Conservation (phyloP, 495 filamentous ascomycete genomes). For the Lentithecium fluviatile region DNA sequence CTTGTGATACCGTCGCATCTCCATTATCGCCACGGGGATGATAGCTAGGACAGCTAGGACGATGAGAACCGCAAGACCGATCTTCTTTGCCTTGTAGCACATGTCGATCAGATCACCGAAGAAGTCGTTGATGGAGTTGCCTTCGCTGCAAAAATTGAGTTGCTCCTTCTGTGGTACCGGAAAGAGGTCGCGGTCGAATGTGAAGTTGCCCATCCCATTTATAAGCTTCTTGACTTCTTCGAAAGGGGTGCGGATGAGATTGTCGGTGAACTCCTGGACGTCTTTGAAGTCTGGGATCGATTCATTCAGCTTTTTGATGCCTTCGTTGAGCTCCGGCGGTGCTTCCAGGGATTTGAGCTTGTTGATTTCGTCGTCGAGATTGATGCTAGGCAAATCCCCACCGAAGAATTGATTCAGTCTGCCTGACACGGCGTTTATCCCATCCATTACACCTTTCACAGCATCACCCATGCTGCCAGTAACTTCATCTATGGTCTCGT, state of each 20-base stretch:
- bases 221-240: constrained; percentile 68
- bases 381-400: constrained; percentile 50
- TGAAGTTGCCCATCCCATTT: constrained; percentile 65
- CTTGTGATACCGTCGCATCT: constrained; percentile 73
- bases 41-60: constrained; percentile 69
- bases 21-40: constrained; percentile 73
- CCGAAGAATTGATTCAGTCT: constrained; percentile 46
- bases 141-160: constrained; percentile 83
- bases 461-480: constrained; percentile 59
- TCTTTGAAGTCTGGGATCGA: constrained; percentile 80
- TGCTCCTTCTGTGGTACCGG: constrained; percentile 77
- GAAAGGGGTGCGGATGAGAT: constrained; percentile 73
- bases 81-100: constrained; percentile 60
- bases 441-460: constrained; percentile 57
- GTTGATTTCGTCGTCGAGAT: constrained; percentile 59
- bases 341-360: constrained; percentile 70
- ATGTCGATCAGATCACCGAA: constrained; percentile 69
- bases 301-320: constrained; percentile 65
- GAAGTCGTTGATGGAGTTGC: constrained; percentile 81
- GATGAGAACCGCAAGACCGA: constrained; percentile 70
- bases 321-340: constrained; percentile 60
- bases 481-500: constrained; percentile 66
- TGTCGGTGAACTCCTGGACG: constrained; percentile 73
- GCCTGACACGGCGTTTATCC: constrained; percentile 58
- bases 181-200: constrained; percentile 73